phyloP scores from a whole-genome alignment of 1,284 basidiomycete genomes.

The Mycena citricolor region DNA sequence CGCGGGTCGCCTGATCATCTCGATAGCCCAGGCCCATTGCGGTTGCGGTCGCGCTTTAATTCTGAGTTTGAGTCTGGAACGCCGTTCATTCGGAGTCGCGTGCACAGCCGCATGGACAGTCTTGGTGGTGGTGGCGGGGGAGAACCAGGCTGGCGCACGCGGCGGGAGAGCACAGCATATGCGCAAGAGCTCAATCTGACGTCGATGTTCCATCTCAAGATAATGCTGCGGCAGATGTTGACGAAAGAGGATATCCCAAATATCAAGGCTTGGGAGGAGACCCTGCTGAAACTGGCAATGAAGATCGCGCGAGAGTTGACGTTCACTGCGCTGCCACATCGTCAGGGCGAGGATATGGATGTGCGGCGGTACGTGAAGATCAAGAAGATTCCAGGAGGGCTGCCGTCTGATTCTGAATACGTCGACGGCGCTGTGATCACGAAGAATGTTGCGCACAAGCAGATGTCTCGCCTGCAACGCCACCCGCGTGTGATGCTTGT shows the following conservation, averaged over 20 bases:
- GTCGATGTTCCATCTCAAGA: constrained; percentile 84
- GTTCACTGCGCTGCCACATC: constrained; percentile 71
- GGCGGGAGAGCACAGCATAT: constrained; percentile 83
- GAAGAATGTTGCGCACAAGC: constrained; percentile 97
- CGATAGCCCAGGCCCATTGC: constrained; percentile 56
- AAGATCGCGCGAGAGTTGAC: constrained; percentile 76
- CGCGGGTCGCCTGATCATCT: constrained; percentile 70
- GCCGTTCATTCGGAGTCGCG: constrained; percentile 79
- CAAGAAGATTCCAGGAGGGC: constrained; percentile 96
- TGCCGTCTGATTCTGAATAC: constrained; percentile 91
- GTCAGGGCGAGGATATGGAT: constrained; percentile 90
- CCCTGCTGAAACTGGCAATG: constrained; percentile 76
- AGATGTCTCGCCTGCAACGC: constrained; percentile 68
- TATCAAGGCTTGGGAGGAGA: constrained; percentile 82
- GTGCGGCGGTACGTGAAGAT: constrained; percentile 96
- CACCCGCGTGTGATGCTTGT: constrained; percentile 95
- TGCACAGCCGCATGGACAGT: constrained; percentile 71
- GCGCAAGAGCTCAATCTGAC: constrained; percentile 80
- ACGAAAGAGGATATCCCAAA: constrained; percentile 75
- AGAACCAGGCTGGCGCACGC: constrained; percentile 75
- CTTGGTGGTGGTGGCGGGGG: constrained; percentile 46
- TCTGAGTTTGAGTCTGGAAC: constrained; percentile 69
- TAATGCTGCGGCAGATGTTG: constrained; percentile 90
- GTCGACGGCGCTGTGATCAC: constrained; percentile 97
- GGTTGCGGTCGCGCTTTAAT: constrained; percentile 58